Evolutionary conservation across 2,329 filamentous ascomycete genomes (phyloP).

Genomic region (Furcasterigmium furcatum): DNA sequence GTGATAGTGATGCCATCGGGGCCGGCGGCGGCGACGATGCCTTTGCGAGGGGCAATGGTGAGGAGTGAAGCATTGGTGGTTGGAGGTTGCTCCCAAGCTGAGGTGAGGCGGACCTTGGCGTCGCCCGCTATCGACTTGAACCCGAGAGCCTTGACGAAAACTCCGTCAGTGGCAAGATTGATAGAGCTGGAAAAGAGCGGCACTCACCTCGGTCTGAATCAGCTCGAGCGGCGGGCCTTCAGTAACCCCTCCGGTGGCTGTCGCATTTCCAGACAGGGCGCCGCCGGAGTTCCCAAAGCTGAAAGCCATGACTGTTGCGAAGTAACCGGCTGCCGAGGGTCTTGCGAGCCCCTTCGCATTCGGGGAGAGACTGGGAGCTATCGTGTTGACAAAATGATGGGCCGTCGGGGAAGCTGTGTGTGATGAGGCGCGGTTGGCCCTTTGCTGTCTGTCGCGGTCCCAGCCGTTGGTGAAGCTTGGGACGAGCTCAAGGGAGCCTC

Average conservation of each 20-base stretch:
- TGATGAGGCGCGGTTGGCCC: constrained; percentile 4
- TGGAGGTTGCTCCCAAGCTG: constrained; percentile 75
- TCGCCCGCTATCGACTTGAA: constrained; percentile 80
- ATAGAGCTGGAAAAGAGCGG: too few relatives aligned
- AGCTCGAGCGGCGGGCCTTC: constrained; percentile 68
- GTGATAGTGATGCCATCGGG: constrained; percentile 76
- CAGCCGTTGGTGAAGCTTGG: constrained; percentile 8
- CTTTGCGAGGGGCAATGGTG: constrained; percentile 74
- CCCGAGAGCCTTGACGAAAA: constrained; percentile 60
- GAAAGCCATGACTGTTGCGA: constrained; percentile 59
- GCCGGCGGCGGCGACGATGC: constrained; percentile 82
- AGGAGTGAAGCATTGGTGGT: constrained; percentile 78
- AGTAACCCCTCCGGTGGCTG: constrained; percentile 31
- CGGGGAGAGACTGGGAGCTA: constrained; percentile 17
- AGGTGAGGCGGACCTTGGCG: constrained; percentile 76
- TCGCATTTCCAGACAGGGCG: constrained; percentile 35
- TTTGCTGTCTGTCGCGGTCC: constrained; percentile 11
- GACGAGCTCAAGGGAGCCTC: not conserved
- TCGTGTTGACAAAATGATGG: not conserved
- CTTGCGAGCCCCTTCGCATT: constrained; percentile 7
- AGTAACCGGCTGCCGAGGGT: constrained; percentile 22
- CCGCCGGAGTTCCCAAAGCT: constrained; percentile 50
- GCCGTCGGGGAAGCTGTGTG: not conserved
- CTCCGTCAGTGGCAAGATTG: too few relatives aligned
- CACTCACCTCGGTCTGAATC: constrained; percentile 80